phyloP scores from a whole-genome alignment of 768 basidiomycete species.

The Gloeophyllum trabeum region DNA sequence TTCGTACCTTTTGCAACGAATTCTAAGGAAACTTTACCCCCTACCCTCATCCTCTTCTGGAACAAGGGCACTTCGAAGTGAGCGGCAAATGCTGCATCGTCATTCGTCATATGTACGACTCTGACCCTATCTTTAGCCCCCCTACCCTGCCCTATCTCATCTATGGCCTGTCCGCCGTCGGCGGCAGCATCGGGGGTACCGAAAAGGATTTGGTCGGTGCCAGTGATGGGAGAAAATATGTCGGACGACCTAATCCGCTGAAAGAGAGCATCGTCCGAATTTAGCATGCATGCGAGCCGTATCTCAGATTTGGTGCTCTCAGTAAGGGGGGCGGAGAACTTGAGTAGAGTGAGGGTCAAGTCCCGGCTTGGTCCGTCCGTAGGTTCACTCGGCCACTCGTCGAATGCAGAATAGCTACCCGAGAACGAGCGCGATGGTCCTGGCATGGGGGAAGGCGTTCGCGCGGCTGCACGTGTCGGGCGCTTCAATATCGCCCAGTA shows the following conservation, averaged over 20 bases:
- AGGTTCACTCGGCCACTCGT: too few relatives aligned
- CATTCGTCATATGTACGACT: constrained; percentile 29
- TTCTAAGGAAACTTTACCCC: constrained; percentile 40
- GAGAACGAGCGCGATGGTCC: too few relatives aligned
- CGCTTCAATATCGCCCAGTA: constrained; percentile 69
- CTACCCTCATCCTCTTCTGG: constrained; percentile 62
- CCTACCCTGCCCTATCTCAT: too few relatives aligned
- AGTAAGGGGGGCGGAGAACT: constrained; percentile 34
- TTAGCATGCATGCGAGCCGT: constrained; percentile 53
- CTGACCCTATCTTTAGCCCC: too few relatives aligned
- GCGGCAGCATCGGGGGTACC: constrained; percentile 21
- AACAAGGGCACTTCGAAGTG: constrained; percentile 44
- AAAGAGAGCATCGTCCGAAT: constrained; percentile 49
- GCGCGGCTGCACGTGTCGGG: too few relatives aligned
- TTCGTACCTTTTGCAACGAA: constrained; percentile 49
- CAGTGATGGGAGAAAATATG: constrained; percentile 39
- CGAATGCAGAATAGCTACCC: too few relatives aligned
- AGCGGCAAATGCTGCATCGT: constrained; percentile 43
- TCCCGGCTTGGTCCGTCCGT: constrained; percentile 8
- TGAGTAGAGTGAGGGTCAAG: constrained; percentile 39
- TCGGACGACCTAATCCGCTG: constrained; percentile 41
- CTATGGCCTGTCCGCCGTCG: constrained; percentile 44
- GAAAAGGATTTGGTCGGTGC: constrained; percentile 36
- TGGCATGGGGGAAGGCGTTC: constrained; percentile 2
- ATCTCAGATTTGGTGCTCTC: constrained; percentile 43